These are phyloP conservation scores for Alternaria brassicicola DNA, from an alignment of 2,329 filamentous ascomycete species.

Conservation along the genomic window DNA sequence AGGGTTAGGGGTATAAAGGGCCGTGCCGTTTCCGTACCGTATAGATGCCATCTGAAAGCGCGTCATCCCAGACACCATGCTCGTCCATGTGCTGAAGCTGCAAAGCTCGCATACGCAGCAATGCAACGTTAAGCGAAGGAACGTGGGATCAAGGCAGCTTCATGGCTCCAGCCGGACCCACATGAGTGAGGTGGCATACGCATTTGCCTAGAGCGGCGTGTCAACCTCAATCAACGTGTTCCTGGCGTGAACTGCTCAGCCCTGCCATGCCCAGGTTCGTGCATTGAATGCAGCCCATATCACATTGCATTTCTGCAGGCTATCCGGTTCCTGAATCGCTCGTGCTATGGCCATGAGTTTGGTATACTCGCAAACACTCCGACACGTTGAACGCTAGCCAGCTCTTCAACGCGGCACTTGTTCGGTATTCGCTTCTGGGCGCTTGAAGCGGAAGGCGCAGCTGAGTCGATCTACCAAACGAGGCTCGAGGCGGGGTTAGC, in stretches of 20 bases:
- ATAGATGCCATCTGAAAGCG: conserved; percentile 24
- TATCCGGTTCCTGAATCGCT: conserved; percentile 29
- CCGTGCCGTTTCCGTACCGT: conserved; percentile 42
- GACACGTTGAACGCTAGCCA: conserved; percentile 14
- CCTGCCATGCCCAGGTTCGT: conserved; percentile 33
- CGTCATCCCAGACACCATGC: conserved; percentile 33
- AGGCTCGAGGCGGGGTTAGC: conserved; percentile 25
- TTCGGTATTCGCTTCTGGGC: conserved; percentile 20
- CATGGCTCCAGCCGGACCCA: conserved; percentile 20
- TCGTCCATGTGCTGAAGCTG: conserved; percentile 26
- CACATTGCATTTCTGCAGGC: conserved; percentile 32
- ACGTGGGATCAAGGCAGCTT: conserved; percentile 11
- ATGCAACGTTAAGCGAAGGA: conserved; percentile 20
- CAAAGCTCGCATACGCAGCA: conserved; percentile 21
- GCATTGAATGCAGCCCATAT: conserved; percentile 33
- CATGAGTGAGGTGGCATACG: conserved; percentile 13
- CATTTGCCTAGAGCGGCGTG: conserved; percentile 18
- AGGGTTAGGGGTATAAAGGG: conserved; percentile 33
- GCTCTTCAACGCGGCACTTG: conserved; percentile 21
- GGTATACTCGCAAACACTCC: conserved; percentile 15
- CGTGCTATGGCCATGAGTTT: conserved; percentile 39
- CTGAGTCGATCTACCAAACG: conserved; percentile 16
- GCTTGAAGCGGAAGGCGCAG: conserved; percentile 15
- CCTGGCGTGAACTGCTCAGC: conserved; percentile 37
- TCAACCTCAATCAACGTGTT: conserved; percentile 25